These are phyloP conservation scores for Melampsora larici-populina DNA, from an alignment of 1,284 basidiomycete species.

Conservation along the genomic window DNA sequence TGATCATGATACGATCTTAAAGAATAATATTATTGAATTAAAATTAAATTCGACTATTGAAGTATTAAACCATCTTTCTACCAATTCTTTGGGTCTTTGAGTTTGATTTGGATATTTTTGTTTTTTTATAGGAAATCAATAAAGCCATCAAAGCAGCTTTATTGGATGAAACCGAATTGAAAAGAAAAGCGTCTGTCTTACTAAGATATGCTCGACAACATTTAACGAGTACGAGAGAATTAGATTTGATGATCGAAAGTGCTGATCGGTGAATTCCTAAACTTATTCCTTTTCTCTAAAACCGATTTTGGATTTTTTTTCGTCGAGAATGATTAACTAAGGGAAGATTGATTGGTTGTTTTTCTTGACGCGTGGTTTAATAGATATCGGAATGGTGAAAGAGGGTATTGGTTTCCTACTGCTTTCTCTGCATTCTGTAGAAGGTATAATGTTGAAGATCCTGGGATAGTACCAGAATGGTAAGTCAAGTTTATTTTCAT, in stretches of 20 bases:
- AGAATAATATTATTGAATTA: background rate
- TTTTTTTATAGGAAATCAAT: background rate
- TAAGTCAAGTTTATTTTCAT: background rate
- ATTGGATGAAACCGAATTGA: background rate
- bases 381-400: conserved; percentile 2
- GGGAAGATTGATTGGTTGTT: background rate
- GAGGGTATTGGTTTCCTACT: background rate
- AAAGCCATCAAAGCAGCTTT: background rate
- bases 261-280: background rate
- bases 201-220: conserved; percentile 7
- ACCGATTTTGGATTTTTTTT: no score
- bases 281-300: no score
- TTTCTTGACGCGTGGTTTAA: background rate
- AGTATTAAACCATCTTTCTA: background rate
- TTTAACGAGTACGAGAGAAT: background rate
- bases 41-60: background rate
- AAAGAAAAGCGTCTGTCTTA: background rate
- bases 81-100: background rate
- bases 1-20: background rate
- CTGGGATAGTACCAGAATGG: conserved; percentile 5
- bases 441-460: conserved; percentile 5
- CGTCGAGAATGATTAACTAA: no score
- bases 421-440: background rate
- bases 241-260: background rate
- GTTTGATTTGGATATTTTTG: background rate